A percentile compares a stretch with the other conserved stretches of the same genome.
Evolutionary conservation across 805 yeast species (phyloP).

Genomic region (Schizosaccharomyces octosporus): DNA sequence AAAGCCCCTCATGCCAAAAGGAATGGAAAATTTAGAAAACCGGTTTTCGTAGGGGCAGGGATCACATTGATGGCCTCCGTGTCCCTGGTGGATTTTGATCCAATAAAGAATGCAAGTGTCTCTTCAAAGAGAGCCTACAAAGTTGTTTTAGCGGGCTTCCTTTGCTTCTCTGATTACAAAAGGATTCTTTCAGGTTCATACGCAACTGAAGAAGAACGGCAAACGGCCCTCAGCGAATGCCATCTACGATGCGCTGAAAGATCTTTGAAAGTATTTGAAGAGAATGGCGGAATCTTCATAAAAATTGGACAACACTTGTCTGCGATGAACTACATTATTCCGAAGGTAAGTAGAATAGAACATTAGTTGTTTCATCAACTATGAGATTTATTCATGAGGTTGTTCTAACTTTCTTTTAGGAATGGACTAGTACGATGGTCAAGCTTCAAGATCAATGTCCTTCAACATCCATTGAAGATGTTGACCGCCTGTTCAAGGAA

Average conservation of each 20-base stretch:
- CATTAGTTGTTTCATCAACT: background rate
- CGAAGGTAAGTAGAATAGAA: slow-evolving; percentile 16
- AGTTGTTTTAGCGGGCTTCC: background rate
- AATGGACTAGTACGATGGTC: slow-evolving; percentile 89
- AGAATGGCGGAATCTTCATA: slow-evolving; percentile 79
- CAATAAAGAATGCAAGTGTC: background rate
- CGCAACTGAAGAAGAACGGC: slow-evolving; percentile 22
- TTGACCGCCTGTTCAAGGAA: slow-evolving; percentile 34
- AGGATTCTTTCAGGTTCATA: slow-evolving; percentile 10
- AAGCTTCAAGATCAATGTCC: slow-evolving; percentile 88
- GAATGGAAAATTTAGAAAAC: background rate
- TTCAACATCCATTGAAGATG: slow-evolving; percentile 41
- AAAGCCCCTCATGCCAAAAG: background rate
- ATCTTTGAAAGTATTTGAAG: slow-evolving; percentile 54
- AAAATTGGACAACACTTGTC: slow-evolving; percentile 85
- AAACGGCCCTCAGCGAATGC: slow-evolving; percentile 32
- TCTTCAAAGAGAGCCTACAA: background rate
- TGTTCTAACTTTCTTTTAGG: slow-evolving; percentile 12
- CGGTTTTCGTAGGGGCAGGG: background rate
- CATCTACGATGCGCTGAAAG: slow-evolving; percentile 57
- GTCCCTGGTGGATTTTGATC: background rate
- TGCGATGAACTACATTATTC: slow-evolving; percentile 76
- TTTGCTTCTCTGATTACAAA: background rate
- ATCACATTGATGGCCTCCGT: background rate
- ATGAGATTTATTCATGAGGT: background rate